Percentiles rank a stretch among this genome's conserved stretches.
Evolutionary conservation across 768 basidiomycete species (phyloP).

Genomic region (Podaxis sp.): DNA sequence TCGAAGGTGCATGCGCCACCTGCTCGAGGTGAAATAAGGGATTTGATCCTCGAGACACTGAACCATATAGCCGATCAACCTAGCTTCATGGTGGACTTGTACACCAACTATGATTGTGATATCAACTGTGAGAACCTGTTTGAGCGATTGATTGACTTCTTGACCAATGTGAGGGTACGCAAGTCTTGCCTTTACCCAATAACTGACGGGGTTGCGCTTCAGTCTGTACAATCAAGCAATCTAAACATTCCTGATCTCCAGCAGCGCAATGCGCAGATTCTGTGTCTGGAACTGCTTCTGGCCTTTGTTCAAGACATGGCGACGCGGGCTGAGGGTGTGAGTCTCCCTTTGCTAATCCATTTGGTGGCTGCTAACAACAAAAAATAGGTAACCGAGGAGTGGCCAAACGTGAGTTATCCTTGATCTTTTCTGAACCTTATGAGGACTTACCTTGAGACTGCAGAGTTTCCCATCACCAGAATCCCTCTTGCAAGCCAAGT

Average conservation of each 20-base stretch:
- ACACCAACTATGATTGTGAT: slow-evolving; percentile 96
- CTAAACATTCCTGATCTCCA: slow-evolving; percentile 53
- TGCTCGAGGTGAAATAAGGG: slow-evolving; percentile 83
- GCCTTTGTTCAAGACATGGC: slow-evolving; percentile 90
- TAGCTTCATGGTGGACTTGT: slow-evolving; percentile 94
- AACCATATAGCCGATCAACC: slow-evolving; percentile 78
- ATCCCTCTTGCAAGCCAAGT: slow-evolving; percentile 66
- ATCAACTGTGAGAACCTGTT: slow-evolving; percentile 96
- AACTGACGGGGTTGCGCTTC: slow-evolving; percentile 6
- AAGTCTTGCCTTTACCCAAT: neutral
- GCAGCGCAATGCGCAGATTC: slow-evolving; percentile 78
- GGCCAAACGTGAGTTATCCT: slow-evolving; percentile 59
- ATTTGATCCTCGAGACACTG: slow-evolving; percentile 87
- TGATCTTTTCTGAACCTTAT: neutral
- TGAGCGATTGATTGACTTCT: slow-evolving; percentile 83
- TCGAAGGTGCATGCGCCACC: slow-evolving; percentile 66
- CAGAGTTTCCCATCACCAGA: slow-evolving; percentile 60
- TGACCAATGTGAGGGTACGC: slow-evolving; percentile 70
- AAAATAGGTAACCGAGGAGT: slow-evolving; percentile 45
- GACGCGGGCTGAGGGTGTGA: slow-evolving; percentile 49
- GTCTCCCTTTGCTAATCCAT: slow-evolving; percentile 16
- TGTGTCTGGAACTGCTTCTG: slow-evolving; percentile 86
- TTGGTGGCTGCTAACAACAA: slow-evolving; percentile 16
- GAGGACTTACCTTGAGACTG: neutral
- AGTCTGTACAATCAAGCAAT: slow-evolving; percentile 49